Evolutionary conservation across 176 grass and related monocot species (phyloP).

Genomic region (Ensete ventricosum): DNA sequence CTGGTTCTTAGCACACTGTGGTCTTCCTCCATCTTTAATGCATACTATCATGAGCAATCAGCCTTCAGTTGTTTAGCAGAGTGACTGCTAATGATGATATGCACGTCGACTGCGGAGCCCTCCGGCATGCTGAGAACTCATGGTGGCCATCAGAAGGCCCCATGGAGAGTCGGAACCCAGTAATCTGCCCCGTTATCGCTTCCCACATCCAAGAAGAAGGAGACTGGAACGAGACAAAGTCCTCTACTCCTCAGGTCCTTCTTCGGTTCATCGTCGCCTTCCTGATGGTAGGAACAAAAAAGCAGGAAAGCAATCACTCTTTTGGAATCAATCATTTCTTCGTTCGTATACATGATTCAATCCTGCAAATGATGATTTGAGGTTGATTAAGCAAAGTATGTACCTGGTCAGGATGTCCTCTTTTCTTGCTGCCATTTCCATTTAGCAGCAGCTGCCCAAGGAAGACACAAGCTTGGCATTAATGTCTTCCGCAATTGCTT

Average conservation of each 20-base stretch:
- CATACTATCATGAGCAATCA: conserved; percentile 97
- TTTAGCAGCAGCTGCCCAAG: background rate
- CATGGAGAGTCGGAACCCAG: conserved; percentile 33
- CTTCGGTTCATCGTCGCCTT: conserved; percentile 27
- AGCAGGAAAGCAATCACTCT: too few species aligned
- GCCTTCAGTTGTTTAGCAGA: conserved; percentile 46
- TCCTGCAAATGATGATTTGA: conserved; percentile 17
- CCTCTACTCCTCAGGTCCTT: conserved; percentile 56
- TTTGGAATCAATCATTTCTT: too few species aligned
- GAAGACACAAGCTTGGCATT: background rate
- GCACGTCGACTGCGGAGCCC: conserved; percentile 2
- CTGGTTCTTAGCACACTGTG: background rate
- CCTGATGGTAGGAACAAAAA: background rate
- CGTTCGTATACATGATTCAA: too few species aligned
- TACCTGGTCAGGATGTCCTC: conserved; percentile 9
- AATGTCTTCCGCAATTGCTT: background rate
- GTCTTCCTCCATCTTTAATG: background rate
- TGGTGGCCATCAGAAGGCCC: background rate
- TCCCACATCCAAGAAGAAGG: conserved; percentile 41
- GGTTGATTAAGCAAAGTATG: conserved; percentile 28
- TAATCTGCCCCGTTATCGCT: conserved; percentile 46
- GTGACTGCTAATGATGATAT: conserved; percentile 86
- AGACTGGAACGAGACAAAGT: conserved; percentile 62
- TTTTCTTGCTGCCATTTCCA: conserved; percentile 7
- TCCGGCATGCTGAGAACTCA: background rate